phyloP scores from a whole-genome alignment of 2,329 filamentous ascomycete species.

The Penicillium sp. region DNA sequence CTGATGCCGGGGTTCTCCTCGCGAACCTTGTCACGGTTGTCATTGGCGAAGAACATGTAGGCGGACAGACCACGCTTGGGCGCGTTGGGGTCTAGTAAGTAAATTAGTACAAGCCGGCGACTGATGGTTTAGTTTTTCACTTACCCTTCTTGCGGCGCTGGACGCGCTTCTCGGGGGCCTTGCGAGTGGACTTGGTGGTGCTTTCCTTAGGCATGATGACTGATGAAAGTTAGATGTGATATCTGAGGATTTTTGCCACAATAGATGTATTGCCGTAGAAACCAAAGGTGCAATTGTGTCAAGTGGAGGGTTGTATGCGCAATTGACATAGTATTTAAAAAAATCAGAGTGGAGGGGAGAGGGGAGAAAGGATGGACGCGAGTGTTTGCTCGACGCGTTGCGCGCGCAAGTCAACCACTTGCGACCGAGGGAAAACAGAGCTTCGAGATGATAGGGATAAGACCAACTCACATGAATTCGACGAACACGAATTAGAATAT shows the following conservation, averaged over 20 bases:
- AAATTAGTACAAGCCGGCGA: slow-evolving; percentile 15
- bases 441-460: not conserved
- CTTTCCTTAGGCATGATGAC: slow-evolving; percentile 67
- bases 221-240: slow-evolving; percentile 3
- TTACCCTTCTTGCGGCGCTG: slow-evolving; percentile 73
- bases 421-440: slow-evolving; percentile 4
- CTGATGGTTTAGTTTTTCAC: slow-evolving; percentile 20
- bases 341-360: not conserved
- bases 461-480: slow-evolving; percentile 7
- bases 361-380: not conserved
- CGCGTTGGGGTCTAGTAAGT: slow-evolving; percentile 79
- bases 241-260: not conserved
- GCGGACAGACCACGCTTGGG: slow-evolving; percentile 99
- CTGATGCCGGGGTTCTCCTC: slow-evolving; percentile 97
- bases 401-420: slow-evolving; percentile 5
- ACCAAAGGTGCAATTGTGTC: not conserved
- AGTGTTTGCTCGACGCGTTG: slow-evolving; percentile 5
- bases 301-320: not conserved
- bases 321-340: not conserved
- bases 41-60: slow-evolving; percentile 99
- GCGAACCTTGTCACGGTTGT: slow-evolving; percentile 96
- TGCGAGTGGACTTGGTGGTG: slow-evolving; percentile 60
- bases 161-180: slow-evolving; percentile 56
- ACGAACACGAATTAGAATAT: not conserved
- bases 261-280: not conserved